Percentiles rank a stretch among this genome's conserved stretches.
Conservation (phyloP, 2,329 filamentous ascomycete species). For the Chaetothyriales sp. region DNA sequence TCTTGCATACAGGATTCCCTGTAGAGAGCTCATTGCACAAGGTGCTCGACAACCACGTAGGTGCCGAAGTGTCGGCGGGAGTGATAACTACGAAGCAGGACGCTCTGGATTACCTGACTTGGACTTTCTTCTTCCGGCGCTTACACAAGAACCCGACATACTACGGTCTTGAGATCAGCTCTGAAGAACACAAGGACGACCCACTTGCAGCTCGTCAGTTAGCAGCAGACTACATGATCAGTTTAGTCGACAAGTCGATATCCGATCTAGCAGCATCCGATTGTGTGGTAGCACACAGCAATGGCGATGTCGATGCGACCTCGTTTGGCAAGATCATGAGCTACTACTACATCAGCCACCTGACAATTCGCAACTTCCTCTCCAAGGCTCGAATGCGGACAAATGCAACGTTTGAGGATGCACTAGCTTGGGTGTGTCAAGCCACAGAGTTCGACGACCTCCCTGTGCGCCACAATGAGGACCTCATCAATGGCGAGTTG, state of each 20-base stretch:
- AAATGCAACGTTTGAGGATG: conserved; percentile 55
- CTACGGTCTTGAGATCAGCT: conserved; percentile 86
- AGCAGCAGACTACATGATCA: conserved; percentile 89
- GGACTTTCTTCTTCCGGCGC: conserved; percentile 98
- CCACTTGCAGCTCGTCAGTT: conserved; percentile 69
- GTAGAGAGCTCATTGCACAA: conserved; percentile 95
- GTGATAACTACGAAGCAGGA: conserved; percentile 93
- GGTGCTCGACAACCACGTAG: conserved; percentile 90
- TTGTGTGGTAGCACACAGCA: conserved; percentile 70
- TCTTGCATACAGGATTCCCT: conserved; percentile 92
- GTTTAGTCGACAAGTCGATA: conserved; percentile 78
- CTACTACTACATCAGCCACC: conserved; percentile 96
- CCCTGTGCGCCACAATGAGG: conserved; percentile 94
- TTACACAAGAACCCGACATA: conserved; percentile 97
- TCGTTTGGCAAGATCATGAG: conserved; percentile 96
- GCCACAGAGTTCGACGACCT: conserved; percentile 96
- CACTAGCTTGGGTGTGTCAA: conserved; percentile 78
- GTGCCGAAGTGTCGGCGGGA: conserved; percentile 84
- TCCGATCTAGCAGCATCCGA: conserved; percentile 68
- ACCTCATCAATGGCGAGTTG: conserved; percentile 86
- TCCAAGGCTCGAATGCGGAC: conserved; percentile 61
- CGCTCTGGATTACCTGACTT: conserved; percentile 91
- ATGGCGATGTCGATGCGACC: conserved; percentile 80
- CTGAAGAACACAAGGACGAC: conserved; percentile 65
- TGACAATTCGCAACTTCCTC: conserved; percentile 76